phyloP scores from a whole-genome alignment of 345 rosid species.

The Euphorbia lathyris region DNA sequence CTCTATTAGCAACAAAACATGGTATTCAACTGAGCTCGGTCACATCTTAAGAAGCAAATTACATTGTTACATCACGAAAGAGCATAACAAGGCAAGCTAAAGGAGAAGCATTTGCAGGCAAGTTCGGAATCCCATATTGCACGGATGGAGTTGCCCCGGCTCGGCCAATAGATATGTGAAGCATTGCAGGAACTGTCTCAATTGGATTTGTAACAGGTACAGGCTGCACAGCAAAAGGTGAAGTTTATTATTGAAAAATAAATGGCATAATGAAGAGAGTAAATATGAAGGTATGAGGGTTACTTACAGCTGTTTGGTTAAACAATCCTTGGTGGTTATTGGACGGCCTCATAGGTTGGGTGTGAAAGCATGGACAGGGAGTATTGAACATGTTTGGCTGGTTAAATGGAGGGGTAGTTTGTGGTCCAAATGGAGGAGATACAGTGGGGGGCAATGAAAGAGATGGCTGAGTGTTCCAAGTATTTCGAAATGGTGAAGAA shows the following conservation, averaged over 20 bases:
- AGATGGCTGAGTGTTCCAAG: conserved; percentile 55
- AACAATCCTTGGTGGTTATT: conserved; percentile 39
- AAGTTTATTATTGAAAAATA: not conserved
- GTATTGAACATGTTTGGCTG: conserved; percentile 48
- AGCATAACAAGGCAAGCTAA: conserved; percentile 2
- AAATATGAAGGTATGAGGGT: not conserved
- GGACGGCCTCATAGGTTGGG: conserved; percentile 44
- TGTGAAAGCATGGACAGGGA: conserved; percentile 48
- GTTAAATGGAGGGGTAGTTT: conserved; percentile 44
- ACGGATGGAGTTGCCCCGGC: conserved; percentile 69
- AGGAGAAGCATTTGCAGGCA: conserved; percentile 56
- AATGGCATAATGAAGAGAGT: not conserved
- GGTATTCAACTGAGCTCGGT: not conserved
- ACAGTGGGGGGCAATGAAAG: conserved; percentile 48
- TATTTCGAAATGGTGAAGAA: conserved; percentile 40
- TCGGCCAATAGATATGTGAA: conserved; percentile 78
- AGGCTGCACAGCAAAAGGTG: conserved; percentile 51
- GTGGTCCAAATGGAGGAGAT: conserved; percentile 41
- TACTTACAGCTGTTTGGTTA: conserved; percentile 55
- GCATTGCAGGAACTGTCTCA: conserved; percentile 88
- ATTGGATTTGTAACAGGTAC: conserved; percentile 64
- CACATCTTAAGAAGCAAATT: not conserved
- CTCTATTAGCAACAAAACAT: no score
- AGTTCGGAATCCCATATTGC: conserved; percentile 85
- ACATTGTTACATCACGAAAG: not conserved